phyloP scores from a whole-genome alignment of 441 rosid species.

The Croton laevigatus region DNA sequence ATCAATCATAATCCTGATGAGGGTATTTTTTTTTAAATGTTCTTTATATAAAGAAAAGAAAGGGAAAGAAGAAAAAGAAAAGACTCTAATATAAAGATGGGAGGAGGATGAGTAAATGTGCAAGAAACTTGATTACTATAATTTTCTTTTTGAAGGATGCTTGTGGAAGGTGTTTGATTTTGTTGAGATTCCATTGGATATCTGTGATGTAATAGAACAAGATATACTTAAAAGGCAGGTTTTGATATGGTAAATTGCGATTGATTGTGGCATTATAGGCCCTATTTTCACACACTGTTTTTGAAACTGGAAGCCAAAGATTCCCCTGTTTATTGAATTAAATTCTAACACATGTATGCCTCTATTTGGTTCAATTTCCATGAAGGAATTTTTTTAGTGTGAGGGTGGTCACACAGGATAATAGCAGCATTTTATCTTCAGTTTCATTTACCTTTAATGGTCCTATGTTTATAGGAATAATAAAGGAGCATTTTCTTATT shows the following conservation, averaged over 20 bases:
- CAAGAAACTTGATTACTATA: conserved; percentile 16
- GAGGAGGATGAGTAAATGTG: conserved; percentile 8
- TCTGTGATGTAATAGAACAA: conserved; percentile 9
- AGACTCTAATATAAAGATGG: not conserved
- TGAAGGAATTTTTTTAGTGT: conserved; percentile 3
- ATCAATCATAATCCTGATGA: not conserved
- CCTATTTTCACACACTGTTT: conserved; percentile 30
- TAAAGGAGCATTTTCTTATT: conserved; percentile 12
- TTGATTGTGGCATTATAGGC: conserved; percentile 15
- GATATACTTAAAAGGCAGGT: conserved; percentile 4
- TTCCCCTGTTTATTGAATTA: conserved; percentile 33
- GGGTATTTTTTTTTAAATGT: not conserved
- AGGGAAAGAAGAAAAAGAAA: not conserved
- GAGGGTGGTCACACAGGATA: conserved; percentile 8
- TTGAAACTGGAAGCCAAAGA: conserved; percentile 29
- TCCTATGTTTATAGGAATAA: conserved; percentile 26
- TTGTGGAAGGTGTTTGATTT: not conserved
- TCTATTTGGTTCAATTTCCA: conserved; percentile 25
- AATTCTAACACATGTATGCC: conserved; percentile 17
- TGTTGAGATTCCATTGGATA: conserved; percentile 9
- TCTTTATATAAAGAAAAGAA: not conserved
- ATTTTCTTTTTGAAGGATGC: not conserved
- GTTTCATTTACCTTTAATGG: conserved; percentile 14
- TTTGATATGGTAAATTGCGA: not conserved
- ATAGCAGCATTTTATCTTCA: not conserved